These are phyloP conservation scores for Pythium myriotylum DNA, from an alignment of 352 stramenopile species.

Conservation along the genomic window DNA sequence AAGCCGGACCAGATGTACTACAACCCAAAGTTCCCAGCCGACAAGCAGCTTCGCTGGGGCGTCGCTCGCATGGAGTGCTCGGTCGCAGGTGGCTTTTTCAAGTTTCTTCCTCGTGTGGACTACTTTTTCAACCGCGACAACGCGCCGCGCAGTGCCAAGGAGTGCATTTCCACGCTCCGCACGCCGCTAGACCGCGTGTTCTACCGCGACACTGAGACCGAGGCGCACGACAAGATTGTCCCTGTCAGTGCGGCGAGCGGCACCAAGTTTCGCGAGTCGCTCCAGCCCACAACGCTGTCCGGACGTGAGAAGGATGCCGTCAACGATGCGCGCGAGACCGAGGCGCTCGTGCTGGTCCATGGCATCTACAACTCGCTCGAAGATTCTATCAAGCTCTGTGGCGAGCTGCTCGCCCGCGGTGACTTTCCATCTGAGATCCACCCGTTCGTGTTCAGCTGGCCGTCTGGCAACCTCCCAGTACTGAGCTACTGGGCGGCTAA, in stretches of 20 bases:
- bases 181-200: conserved; percentile 16
- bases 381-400: conserved; percentile 59
- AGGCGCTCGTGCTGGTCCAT: conserved; percentile 65
- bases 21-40: conserved; percentile 28
- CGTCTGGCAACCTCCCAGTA: conserved; percentile 36
- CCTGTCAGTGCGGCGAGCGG: background rate
- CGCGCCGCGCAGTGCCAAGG: conserved; percentile 38
- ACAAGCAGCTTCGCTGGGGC: conserved; percentile 18
- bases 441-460: conserved; percentile 75
- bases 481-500: conserved; percentile 11
- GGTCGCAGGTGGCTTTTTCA: conserved; percentile 71
- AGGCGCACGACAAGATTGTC: conserved; percentile 5
- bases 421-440: conserved; percentile 69
- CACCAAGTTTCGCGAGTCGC: background rate
- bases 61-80: conserved; percentile 66
- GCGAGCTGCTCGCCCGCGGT: conserved; percentile 54
- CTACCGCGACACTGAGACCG: conserved; percentile 9
- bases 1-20: conserved; percentile 41
- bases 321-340: conserved; percentile 5
- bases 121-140: conserved; percentile 39
- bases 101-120: conserved; percentile 57
- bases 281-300: conserved; percentile 4
- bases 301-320: background rate
- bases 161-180: conserved; percentile 45
- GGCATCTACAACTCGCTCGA: conserved; percentile 74